Conservation (phyloP, 23 red algal genomes). For the Gracilaria vermiculophylla region DNA sequence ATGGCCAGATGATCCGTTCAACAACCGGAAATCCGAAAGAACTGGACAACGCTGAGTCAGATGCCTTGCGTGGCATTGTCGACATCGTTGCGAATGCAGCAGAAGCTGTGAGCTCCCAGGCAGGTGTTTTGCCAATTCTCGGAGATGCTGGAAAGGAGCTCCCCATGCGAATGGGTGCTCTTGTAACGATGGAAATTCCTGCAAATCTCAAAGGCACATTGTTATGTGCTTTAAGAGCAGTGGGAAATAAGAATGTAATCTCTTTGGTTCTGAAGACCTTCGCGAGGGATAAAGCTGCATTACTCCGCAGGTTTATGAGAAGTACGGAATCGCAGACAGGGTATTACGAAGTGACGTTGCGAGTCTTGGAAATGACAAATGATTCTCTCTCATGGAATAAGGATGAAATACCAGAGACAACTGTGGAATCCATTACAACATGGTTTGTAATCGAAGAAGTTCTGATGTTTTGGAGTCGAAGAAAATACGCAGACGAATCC, state of each 20-base stretch:
- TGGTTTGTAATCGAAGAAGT: conserved; percentile 72
- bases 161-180: conserved; percentile 19
- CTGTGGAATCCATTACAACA: conserved; percentile 26
- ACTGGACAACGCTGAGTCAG: conserved; percentile 35
- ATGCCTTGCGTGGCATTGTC: conserved; percentile 28
- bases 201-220: conserved; percentile 13
- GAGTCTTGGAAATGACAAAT: conserved; percentile 32
- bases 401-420: conserved; percentile 35
- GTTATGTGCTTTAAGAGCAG: background rate
- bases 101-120: conserved; percentile 41
- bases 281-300: conserved; percentile 39
- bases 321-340: conserved; percentile 41
- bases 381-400: conserved; percentile 28
- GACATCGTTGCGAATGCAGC: conserved; percentile 52
- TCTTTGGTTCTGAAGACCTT: conserved; percentile 37
- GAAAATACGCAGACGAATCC: conserved; percentile 41
- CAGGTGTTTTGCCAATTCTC: conserved; percentile 30
- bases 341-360: conserved; percentile 22
- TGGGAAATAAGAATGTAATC: conserved; percentile 6
- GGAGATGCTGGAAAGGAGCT: conserved; percentile 59
- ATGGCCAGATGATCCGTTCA: conserved; percentile 1
- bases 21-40: background rate
- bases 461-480: conserved; percentile 55
- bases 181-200: conserved; percentile 50
- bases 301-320: conserved; percentile 33